Evolutionary conservation across 441 rosid species (phyloP), one percentile per base, ranked within the genome.

Genomic region (Codiaeum variegatum): DNA sequence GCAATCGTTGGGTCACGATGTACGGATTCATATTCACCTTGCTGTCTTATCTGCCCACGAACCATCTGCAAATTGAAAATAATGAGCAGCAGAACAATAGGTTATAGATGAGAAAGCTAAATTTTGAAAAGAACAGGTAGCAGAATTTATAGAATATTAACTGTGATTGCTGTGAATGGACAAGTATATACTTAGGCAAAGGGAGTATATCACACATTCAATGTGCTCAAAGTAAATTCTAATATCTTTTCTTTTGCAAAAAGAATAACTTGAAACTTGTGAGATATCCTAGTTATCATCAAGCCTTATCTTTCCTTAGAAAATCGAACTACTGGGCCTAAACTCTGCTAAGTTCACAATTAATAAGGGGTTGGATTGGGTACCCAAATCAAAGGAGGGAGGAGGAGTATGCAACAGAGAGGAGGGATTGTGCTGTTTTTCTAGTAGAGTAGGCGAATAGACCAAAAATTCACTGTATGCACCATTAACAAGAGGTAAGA

Each of bases 1-100:
- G 77, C 90, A 55, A 90, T 73, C 18, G 73, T 83, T 78, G 82
- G 0, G 80, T 91, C 98, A 5, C 86, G 88, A 73, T 81, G 76
- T 44, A 91, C 21, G 1, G 89, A 82, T 71, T 87, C 97, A 3
- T 79, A 83, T 40, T 86, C 91, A 69, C 98, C 97, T 87, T 91
- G 97, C 78, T 83, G 96, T 64, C 82, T 83, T 70, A 62, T 62
- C 66, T 73, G 74, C 44, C 19, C 78, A 83, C 80, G 72, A 24
- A 4, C 1, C 29, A 11, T 28, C 60, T 32, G 32, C 23, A 26
- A 26, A 28, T 18, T 2, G 24, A 40, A 64, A 40, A 15, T 15
- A 66, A 66, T 47, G 7, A 3, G 6, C 18, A 47, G 58, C 26
- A 66, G 10, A 47, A 29, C 26, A 19, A 46, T 8, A 47, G 18